Percentiles rank a stretch among this genome's conserved stretches.
These are phyloP conservation scores for Polytrichum commune DNA, from an alignment of 225 moss, liverwort and hornwort genomes.

Conservation along the genomic window DNA sequence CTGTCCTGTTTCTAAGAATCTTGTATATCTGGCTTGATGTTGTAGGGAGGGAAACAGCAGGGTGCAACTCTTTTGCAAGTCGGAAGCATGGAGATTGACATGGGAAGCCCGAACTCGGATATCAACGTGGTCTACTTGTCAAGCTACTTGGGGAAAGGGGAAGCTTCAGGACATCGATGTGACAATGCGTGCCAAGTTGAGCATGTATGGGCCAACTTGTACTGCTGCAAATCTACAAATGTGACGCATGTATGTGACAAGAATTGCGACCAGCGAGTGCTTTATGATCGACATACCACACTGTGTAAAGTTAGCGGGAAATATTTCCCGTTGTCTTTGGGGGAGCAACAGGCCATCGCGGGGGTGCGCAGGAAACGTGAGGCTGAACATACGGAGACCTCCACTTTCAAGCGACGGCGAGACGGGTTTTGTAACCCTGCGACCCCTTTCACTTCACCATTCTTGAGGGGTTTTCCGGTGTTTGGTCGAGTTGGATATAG, in stretches of 20 bases:
- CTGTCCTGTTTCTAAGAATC: too few relatives aligned
- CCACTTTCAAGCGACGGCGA: constrained; percentile 52
- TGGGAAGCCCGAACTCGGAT: constrained; percentile 28
- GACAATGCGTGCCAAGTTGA: constrained; percentile 51
- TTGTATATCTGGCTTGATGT: too few relatives aligned
- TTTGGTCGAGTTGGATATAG: constrained; percentile 36
- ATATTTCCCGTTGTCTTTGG: constrained; percentile 44
- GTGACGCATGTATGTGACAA: constrained; percentile 68
- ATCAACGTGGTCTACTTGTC: constrained; percentile 58
- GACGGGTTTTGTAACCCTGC: constrained; percentile 37
- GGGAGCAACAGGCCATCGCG: constrained; percentile 62
- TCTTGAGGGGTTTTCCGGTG: constrained; percentile 48
- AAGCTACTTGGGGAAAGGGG: constrained; percentile 51
- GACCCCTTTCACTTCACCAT: constrained; percentile 48
- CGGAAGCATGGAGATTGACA: constrained; percentile 43
- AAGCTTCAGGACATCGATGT: constrained; percentile 60
- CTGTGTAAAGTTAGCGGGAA: constrained; percentile 64
- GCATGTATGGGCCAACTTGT: constrained; percentile 67
- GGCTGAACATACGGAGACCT: constrained; percentile 39
- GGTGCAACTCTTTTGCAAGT: neutral
- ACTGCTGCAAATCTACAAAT: constrained; percentile 61
- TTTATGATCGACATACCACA: constrained; percentile 59
- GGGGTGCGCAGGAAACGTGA: constrained; percentile 73
- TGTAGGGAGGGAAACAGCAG: too few relatives aligned
- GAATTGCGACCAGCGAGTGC: constrained; percentile 60